Conservation (phyloP, 768 basidiomycete species). For the Suillus cothurnatus region DNA sequence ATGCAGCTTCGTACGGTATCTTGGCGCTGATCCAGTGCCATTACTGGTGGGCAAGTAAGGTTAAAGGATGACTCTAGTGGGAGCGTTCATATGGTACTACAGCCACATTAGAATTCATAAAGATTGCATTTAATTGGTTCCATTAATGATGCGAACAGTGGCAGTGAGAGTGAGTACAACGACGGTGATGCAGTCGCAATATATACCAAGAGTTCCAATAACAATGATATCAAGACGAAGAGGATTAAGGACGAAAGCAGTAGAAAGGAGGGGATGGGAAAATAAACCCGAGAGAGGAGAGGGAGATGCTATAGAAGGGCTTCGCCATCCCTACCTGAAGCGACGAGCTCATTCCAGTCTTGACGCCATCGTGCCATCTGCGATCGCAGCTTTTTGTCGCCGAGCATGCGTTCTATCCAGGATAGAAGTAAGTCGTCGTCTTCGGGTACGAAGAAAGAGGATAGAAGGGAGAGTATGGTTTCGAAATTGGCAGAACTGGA, state of each 20-base stretch:
- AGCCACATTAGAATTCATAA: not conserved
- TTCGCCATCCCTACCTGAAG: slow-evolving; percentile 57
- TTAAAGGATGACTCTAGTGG: not conserved
- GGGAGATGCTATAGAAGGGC: slow-evolving; percentile 53
- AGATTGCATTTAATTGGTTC: slow-evolving; percentile 3
- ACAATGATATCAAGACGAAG: not conserved
- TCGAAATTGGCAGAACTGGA: slow-evolving; percentile 83
- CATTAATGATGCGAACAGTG: slow-evolving; percentile 5
- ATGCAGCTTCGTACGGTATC: not conserved
- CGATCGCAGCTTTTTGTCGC: slow-evolving; percentile 64
- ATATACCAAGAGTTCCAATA: slow-evolving; percentile 7
- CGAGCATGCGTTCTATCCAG: slow-evolving; percentile 73
- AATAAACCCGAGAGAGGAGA: not conserved
- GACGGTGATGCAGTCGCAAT: not conserved
- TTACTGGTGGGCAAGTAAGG: not conserved
- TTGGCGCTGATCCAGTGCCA: not conserved
- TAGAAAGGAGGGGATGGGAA: not conserved
- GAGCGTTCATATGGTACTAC: not conserved
- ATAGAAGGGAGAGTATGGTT: slow-evolving; percentile 86
- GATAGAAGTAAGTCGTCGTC: slow-evolving; percentile 79
- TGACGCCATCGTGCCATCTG: slow-evolving; percentile 76
- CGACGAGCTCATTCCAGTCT: slow-evolving; percentile 78
- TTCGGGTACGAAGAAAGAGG: slow-evolving; percentile 94
- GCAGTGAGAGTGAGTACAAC: slow-evolving; percentile 8
- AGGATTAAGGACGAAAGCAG: not conserved